A percentile compares a stretch with the other conserved stretches of the same genome.
Evolutionary conservation across 306 rosid species (phyloP).

Genomic region (Astragalus glycyphyllos): DNA sequence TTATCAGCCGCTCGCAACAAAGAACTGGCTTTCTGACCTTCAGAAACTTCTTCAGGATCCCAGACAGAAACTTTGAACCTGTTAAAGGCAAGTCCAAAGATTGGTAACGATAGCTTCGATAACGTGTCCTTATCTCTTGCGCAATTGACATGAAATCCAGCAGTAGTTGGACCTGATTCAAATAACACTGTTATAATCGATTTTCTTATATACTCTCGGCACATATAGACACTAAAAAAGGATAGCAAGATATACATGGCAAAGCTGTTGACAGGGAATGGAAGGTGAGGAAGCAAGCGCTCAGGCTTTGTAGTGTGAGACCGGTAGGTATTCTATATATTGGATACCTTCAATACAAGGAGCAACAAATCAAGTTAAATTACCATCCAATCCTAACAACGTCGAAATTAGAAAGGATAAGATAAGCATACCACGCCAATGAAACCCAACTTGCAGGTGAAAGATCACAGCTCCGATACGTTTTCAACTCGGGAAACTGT

Average conservation of each 20-base stretch:
- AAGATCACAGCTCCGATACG: conserved; percentile 73
- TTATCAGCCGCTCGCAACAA: conserved; percentile 63
- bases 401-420: background rate
- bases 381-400: conserved; percentile 13
- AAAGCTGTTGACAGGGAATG: conserved; percentile 64
- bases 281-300: conserved; percentile 81
- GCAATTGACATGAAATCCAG: conserved; percentile 46
- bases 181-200: conserved; percentile 15
- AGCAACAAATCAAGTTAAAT: conserved; percentile 26
- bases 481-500: conserved; percentile 65
- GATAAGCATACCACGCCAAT: conserved; percentile 67
- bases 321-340: conserved; percentile 88
- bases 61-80: conserved; percentile 70
- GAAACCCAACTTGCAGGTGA: conserved; percentile 85
- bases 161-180: conserved; percentile 56
- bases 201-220: background rate
- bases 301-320: conserved; percentile 69
- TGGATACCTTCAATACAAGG: conserved; percentile 66
- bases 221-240: conserved; percentile 8
- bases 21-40: conserved; percentile 57
- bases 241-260: conserved; percentile 50
- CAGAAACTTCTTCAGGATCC: conserved; percentile 54
- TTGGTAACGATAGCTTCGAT: conserved; percentile 57
- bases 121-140: conserved; percentile 45
- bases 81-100: conserved; percentile 72